Evolutionary conservation across 1,139 yeast genomes (phyloP).

Genomic region (Meyerozyma elateridarum): DNA sequence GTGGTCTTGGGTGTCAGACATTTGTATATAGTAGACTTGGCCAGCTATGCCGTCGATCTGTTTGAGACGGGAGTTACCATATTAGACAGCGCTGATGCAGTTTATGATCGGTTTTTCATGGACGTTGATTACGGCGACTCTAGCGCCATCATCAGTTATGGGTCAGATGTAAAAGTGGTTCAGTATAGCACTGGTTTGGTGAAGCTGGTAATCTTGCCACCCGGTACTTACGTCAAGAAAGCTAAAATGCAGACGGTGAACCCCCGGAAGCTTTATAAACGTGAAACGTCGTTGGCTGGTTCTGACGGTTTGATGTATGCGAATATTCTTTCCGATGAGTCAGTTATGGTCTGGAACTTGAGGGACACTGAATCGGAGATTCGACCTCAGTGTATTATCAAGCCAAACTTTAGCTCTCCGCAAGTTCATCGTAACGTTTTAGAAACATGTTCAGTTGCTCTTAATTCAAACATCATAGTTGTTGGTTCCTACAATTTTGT

Average conservation of each 20-base stretch:
- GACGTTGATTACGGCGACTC: constrained; percentile 54
- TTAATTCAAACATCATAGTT: constrained; percentile 45
- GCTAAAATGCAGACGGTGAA: constrained; percentile 17
- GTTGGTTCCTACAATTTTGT: constrained; percentile 64
- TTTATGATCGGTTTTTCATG: constrained; percentile 12
- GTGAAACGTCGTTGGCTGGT: constrained; percentile 37
- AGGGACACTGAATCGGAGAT: constrained; percentile 22
- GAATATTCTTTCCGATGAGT: constrained; percentile 31
- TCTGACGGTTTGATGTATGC: constrained; percentile 49
- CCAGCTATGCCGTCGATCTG: constrained; percentile 11
- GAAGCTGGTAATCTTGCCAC: constrained; percentile 11
- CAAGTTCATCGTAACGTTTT: constrained; percentile 8
- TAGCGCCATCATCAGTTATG: constrained; percentile 30
- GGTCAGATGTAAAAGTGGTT: constrained; percentile 21
- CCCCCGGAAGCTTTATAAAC: constrained; percentile 3
- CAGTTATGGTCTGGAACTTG: constrained; percentile 39
- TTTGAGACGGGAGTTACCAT: constrained; percentile 14
- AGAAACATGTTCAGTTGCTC: constrained; percentile 25
- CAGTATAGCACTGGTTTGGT: constrained; percentile 16
- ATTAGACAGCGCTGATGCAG: constrained; percentile 6
- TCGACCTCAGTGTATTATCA: constrained; percentile 17
- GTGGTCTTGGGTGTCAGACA: constrained; percentile 19
- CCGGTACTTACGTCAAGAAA: constrained; percentile 15
- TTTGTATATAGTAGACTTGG: constrained; percentile 21
- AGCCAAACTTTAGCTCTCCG: constrained; percentile 17